Evolutionary conservation across 192 early-diverging fungal genomes (phyloP), one percentile per base, ranked within the genome.

Genomic region (Coemansia sp.): DNA sequence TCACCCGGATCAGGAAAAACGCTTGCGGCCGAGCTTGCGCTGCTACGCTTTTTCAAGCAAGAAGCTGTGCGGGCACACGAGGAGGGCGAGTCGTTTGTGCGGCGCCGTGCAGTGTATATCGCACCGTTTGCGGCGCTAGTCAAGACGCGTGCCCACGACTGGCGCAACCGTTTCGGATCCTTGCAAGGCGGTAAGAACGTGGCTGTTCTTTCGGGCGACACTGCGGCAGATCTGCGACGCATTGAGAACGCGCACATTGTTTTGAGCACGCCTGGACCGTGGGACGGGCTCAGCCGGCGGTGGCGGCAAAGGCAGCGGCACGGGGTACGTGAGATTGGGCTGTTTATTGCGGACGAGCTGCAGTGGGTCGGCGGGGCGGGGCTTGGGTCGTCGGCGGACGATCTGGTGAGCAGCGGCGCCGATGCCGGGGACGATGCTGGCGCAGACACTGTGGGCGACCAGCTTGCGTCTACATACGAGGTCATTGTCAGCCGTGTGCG

Each of bases 251-350:
- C 94, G n/a, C 94, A 99, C 79, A 84, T 99, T 9, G 86, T 98
- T 35, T 81, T 97, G 39, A 81, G 89, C 29, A 98, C 97, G 15
- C 95, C 97, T 23, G 75, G 81, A 7, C 88, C 94, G 61, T 99
- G 96, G 96, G 97, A 99, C 75, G 88, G 89, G 65, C 76, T 99
- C 21, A 97, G 95, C 9, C 85, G 97, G 12, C 77, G 94, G 33
- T 99, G 97, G 97, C 93, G 94, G 63, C 94, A 95, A 83, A 92
- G 92, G 57, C 93, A 95, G 79, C 86, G 95, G 43, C 94, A 92
- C 71, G 92, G 91, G 51, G 94, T 99, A 35, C 94, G 95, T 63
- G 92, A 88, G 2, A 82, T 98, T 0, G 89, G 90, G 30, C 77
- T 98, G 33, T 88, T 97, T 51, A 89, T 99, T 59, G 90, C 92